Evolutionary conservation across 176 grass and related monocot species (phyloP).

Genomic region (Carex littledalei): DNA sequence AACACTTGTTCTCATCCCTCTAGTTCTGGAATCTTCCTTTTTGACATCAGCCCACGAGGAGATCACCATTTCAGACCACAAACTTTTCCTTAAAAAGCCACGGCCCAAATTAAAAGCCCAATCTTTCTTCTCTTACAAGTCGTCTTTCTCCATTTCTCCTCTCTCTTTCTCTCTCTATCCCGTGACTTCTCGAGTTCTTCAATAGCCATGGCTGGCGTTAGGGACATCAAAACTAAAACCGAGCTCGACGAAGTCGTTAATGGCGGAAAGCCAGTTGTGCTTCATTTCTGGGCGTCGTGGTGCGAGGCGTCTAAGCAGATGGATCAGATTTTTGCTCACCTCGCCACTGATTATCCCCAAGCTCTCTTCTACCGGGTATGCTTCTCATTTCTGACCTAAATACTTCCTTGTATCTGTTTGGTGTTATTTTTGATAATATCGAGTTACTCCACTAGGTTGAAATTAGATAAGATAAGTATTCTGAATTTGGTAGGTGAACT

Average conservation of each 20-base stretch:
- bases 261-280: constrained; percentile 37
- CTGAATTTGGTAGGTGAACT: background rate
- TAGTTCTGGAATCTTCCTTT: constrained; percentile 53
- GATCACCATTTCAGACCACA: background rate
- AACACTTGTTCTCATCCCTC: background rate
- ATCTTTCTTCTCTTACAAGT: background rate
- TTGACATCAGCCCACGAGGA: constrained; percentile 21
- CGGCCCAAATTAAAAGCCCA: constrained; percentile 18
- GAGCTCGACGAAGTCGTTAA: constrained; percentile 66
- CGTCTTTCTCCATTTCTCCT: background rate
- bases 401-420: background rate
- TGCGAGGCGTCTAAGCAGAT: constrained; percentile 99
- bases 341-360: constrained; percentile 78
- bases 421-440: background rate
- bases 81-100: background rate
- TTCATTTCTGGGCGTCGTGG: constrained; percentile 96
- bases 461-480: background rate
- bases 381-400: background rate
- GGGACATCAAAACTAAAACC: constrained; percentile 49
- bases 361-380: constrained; percentile 66
- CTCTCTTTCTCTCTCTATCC: background rate
- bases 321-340: constrained; percentile 92
- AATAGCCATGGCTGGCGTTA: constrained; percentile 30
- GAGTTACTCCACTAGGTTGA: background rate
- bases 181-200: background rate